A percentile compares a stretch with the other conserved stretches of the same genome.
These are phyloP conservation scores for Aureobasidium pullulans DNA, from an alignment of 2,329 filamentous ascomycete genomes.

Conservation along the genomic window DNA sequence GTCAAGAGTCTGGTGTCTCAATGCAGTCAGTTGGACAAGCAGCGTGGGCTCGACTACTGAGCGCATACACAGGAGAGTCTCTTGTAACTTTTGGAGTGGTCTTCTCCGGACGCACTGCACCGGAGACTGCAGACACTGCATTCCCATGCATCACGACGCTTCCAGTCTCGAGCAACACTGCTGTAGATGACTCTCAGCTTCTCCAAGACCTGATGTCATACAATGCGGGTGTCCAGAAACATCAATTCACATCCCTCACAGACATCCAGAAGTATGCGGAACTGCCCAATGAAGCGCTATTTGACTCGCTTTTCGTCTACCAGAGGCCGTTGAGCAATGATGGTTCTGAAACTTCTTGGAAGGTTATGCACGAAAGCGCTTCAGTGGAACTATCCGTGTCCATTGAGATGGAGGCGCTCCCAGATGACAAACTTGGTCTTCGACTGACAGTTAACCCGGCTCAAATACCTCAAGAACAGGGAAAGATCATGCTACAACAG, in stretches of 20 bases:
- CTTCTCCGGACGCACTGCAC: slow-evolving; percentile 63
- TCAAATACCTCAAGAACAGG: slow-evolving; percentile 62
- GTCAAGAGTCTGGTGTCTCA: slow-evolving; percentile 55
- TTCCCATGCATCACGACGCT: slow-evolving; percentile 81
- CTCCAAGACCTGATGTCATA: slow-evolving; percentile 57
- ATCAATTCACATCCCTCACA: slow-evolving; percentile 64
- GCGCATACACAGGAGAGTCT: slow-evolving; percentile 68
- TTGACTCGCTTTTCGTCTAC: slow-evolving; percentile 80
- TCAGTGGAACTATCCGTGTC: slow-evolving; percentile 73
- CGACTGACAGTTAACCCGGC: slow-evolving; percentile 60
- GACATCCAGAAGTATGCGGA: slow-evolving; percentile 68
- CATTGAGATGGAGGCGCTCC: slow-evolving; percentile 62
- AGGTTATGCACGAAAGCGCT: slow-evolving; percentile 56
- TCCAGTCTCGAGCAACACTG: slow-evolving; percentile 58
- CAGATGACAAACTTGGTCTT: slow-evolving; percentile 46
- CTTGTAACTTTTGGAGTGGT: slow-evolving; percentile 73
- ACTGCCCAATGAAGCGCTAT: slow-evolving; percentile 57
- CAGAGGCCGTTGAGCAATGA: slow-evolving; percentile 49
- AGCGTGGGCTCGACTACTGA: slow-evolving; percentile 68
- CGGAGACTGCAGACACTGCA: slow-evolving; percentile 50
- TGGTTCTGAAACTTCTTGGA: slow-evolving; percentile 44
- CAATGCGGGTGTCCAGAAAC: slow-evolving; percentile 56
- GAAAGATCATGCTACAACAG: slow-evolving; percentile 58
- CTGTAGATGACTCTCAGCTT: slow-evolving; percentile 48
- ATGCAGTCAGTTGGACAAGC: slow-evolving; percentile 70